A percentile compares a stretch with the other conserved stretches of the same genome.
These are phyloP conservation scores for Dalbergia cochinchinensis DNA, from an alignment of 306 rosid species.

Conservation along the genomic window DNA sequence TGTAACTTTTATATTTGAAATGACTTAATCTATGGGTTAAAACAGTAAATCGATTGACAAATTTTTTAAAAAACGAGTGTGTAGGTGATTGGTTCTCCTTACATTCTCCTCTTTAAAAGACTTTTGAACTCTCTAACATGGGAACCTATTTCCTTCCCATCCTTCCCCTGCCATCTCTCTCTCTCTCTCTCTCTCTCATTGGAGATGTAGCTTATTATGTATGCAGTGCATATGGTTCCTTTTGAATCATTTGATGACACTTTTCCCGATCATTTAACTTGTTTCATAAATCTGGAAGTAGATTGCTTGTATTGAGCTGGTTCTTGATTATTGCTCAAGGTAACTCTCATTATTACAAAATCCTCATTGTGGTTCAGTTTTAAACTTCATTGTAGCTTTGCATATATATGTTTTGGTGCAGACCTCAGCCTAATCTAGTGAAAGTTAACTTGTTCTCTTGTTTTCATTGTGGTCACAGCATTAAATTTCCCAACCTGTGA, in stretches of 20 bases:
- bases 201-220: conserved; percentile 22
- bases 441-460: neutral
- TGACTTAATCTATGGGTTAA: neutral
- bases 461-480: neutral
- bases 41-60: neutral
- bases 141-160: neutral
- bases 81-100: neutral
- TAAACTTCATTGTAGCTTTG: conserved; percentile 1
- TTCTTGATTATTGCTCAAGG: too few relatives aligned
- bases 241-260: neutral
- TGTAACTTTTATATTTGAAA: neutral
- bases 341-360: too few relatives aligned
- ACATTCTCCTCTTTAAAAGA: neutral
- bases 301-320: neutral
- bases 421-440: neutral
- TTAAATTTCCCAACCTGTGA: neutral
- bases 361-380: neutral
- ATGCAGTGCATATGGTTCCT: conserved; percentile 16
- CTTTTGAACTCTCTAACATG: neutral
- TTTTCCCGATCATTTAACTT: neutral
- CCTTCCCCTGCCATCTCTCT: neutral
- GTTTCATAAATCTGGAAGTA: too few relatives aligned
- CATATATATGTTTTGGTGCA: neutral
- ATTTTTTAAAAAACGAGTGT: neutral
- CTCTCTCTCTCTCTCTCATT: neutral